Evolutionary conservation across 805 yeast species (phyloP), one percentile per base, ranked within the genome.

Genomic region (Ogataea paraovalis): DNA sequence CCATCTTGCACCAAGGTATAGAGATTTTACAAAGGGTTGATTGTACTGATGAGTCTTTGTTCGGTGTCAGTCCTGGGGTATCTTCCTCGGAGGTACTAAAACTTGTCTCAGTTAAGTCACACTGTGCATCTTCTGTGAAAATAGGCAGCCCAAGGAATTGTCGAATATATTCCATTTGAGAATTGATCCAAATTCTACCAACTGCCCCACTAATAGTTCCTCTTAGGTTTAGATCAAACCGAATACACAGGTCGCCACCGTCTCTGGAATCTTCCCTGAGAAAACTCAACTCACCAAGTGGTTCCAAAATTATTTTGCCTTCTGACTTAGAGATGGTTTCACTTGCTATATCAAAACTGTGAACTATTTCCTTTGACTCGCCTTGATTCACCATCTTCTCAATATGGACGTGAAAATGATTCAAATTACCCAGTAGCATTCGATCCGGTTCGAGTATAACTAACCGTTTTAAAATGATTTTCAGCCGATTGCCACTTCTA

Each of bases 1-100:
- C 95, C 55, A 84, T 67, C 0, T 77, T 73, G 2, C 70, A 68
- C 83, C 83, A 80, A 36, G 59, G 52, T n/a, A 43, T 30, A 12
- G 13, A 12, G 7, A 43, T n/a, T n/a, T 16, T 27, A 19, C 25
- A n/a, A 20, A n/a, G 19, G 7, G 16, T 12, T 37, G 40, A 10
- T 23, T 34, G 22, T 14, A 33, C n/a, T 12, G 34, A 18, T 10
- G 9, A 12, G 34, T 30, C 21, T 16, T 34, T 16, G 12, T 34
- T 10, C 30, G 9, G 16, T 13, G 18, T 23, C 6, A 39, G 22
- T 20, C 5, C 27, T 8, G 19, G 10, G 22, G 2, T 39, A 5
- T 21, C 41, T 22, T 23, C 30, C 16, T 14, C 19, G 6, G 20
- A 8, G n/a, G 28, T 37, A 13, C 14, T 3, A 34, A 34, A 12